These are phyloP conservation scores for Skeletonema costatum DNA, from an alignment of 108 stramenopile genomes.

Conservation along the genomic window DNA sequence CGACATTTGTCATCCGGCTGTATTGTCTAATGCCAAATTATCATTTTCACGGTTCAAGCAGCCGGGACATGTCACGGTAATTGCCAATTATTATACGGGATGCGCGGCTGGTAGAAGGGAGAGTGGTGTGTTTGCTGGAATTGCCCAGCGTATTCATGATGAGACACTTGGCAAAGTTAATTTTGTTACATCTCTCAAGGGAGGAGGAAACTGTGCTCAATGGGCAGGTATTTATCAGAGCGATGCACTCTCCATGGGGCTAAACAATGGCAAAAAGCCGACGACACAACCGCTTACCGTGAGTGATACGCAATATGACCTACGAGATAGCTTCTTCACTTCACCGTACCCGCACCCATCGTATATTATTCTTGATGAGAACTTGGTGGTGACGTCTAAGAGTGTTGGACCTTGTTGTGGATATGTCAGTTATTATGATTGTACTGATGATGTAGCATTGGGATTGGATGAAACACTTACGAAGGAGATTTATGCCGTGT, in stretches of 20 bases:
- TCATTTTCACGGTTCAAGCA: slow-evolving; percentile 5
- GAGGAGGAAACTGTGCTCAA: slow-evolving; percentile 43
- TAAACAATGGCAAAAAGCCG: slow-evolving; percentile 20
- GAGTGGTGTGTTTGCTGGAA: slow-evolving; percentile 48
- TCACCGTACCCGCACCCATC: slow-evolving; percentile 51
- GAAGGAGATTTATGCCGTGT: slow-evolving; percentile 28
- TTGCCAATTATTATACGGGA: slow-evolving; percentile 55
- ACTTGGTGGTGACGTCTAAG: slow-evolving; percentile 39
- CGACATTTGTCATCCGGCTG: slow-evolving; percentile 17
- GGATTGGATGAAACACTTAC: slow-evolving; percentile 37
- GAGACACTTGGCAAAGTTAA: slow-evolving; percentile 17
- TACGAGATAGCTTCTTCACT: slow-evolving; percentile 53
- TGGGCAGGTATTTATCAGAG: slow-evolving; percentile 50
- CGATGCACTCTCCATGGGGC: slow-evolving; percentile 39
- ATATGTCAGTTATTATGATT: slow-evolving; percentile 44
- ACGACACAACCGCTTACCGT: slow-evolving; percentile 47
- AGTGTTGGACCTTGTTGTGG: slow-evolving; percentile 64
- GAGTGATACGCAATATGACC: slow-evolving; percentile 17
- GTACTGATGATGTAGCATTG: slow-evolving; percentile 39
- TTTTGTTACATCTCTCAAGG: slow-evolving; percentile 49
- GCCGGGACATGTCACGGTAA: slow-evolving; percentile 30
- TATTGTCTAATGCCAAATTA: neutral
- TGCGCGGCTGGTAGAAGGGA: slow-evolving; percentile 60
- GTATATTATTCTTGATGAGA: slow-evolving; percentile 43
- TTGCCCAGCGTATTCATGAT: slow-evolving; percentile 46